These are phyloP conservation scores for Aschersonia sp. DNA, from an alignment of 2,329 filamentous ascomycete species.

Conservation along the genomic window DNA sequence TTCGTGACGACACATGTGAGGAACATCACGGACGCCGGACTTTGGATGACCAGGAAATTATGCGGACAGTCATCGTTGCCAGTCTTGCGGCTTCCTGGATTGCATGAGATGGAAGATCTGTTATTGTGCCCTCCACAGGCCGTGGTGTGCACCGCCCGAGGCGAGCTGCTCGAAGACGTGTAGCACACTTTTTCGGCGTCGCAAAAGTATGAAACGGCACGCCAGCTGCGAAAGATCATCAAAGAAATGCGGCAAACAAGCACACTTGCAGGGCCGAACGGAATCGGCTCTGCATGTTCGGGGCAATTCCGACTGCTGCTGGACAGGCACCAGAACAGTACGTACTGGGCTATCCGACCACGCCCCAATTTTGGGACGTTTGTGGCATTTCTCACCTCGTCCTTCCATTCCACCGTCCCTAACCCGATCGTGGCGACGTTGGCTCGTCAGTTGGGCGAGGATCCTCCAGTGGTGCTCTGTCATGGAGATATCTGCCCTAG, in stretches of 20 bases:
- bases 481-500: conserved; percentile 13
- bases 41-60: conserved; percentile 6
- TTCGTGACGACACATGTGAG: conserved; percentile 1
- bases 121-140: background rate
- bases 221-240: conserved; percentile 14
- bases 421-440: conserved; percentile 8
- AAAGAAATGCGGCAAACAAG: conserved; percentile 7
- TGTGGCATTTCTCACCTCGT: conserved; percentile 12
- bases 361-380: conserved; percentile 7
- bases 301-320: conserved; percentile 11
- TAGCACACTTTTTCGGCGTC: conserved; percentile 10
- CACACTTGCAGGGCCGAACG: background rate
- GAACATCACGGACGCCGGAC: conserved; percentile 5
- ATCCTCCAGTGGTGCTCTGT: conserved; percentile 6
- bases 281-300: conserved; percentile 8
- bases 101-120: background rate
- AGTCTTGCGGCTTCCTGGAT: conserved; percentile 5
- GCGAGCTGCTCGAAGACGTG: conserved; percentile 14
- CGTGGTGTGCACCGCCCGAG: conserved; percentile 6
- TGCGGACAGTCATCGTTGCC: conserved; percentile 3
- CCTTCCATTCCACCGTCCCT: conserved; percentile 12
- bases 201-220: conserved; percentile 10
- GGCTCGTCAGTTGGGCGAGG: conserved; percentile 6
- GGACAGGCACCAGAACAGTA: conserved; percentile 12
- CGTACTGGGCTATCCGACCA: conserved; percentile 14